Conservation (phyloP, 176 grass and related monocot genomes). For the Sorghum bicolor region Sorghum_bicolor_NCBIv3 NC_012873.2:62531001-62531500, state of each 20-base stretch:
- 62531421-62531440: constrained; percentile 62
- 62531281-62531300: constrained; percentile 14
- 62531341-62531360: background rate
- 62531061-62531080: constrained; percentile 11
- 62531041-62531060: background rate
- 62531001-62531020: too few relatives aligned
- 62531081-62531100: background rate
- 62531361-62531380: constrained; percentile 34
- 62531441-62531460: constrained; percentile 57
- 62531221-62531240: constrained; percentile 25
- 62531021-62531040: too few relatives aligned
- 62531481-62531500: constrained; percentile 78
- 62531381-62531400: constrained; percentile 61
- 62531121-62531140: constrained; percentile 43
- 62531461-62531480: constrained; percentile 77
- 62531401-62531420: constrained; percentile 64
- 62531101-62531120: constrained; percentile 46
- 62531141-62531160: constrained; percentile 37
- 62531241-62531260: constrained; percentile 32
- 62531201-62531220: background rate
- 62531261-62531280: constrained; percentile 20
- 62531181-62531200: constrained; percentile 6
- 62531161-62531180: constrained; percentile 42
- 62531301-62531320: background rate
- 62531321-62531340: background rate